Conservation (phyloP, 1,284 basidiomycete species). For the Cutaneotrichosporon sp. region DNA sequence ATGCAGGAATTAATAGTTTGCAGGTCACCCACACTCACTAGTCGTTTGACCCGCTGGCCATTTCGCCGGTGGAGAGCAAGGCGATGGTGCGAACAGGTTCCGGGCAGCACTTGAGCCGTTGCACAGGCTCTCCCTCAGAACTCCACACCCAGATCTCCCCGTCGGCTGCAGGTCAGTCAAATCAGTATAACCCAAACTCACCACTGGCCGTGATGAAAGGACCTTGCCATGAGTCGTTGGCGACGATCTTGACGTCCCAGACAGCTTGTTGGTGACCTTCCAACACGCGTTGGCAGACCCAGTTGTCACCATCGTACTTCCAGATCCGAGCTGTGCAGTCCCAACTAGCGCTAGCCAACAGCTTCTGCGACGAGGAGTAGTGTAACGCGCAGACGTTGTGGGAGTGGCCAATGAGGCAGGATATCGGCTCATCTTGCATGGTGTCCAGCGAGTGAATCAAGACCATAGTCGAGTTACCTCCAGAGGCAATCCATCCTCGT, state of each 20-base stretch:
- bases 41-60: conserved; percentile 4
- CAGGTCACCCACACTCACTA: not conserved
- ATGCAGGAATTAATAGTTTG: not conserved
- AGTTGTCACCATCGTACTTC: not conserved
- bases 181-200: not conserved
- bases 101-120: conserved; percentile 4
- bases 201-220: not conserved
- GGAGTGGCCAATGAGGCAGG: not conserved
- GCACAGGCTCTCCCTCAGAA: not conserved
- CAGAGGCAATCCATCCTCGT: not conserved
- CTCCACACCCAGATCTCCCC: conserved; percentile 7
- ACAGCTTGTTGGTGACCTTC: conserved; percentile 2
- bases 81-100: not conserved
- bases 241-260: conserved; percentile 2
- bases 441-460: conserved; percentile 2
- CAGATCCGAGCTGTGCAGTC: not conserved
- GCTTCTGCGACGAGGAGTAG: not conserved
- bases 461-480: conserved; percentile 3
- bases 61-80: not conserved
- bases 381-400: conserved; percentile 3
- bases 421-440: not conserved
- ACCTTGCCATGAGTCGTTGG: not conserved
- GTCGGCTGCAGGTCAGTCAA: not conserved
- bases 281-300: not conserved
- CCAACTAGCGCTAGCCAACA: conserved; percentile 2